Evolutionary conservation across 1,284 basidiomycete species (phyloP), one percentile per base, ranked within the genome.

Genomic region (Fistulinella cinereoalba): DNA sequence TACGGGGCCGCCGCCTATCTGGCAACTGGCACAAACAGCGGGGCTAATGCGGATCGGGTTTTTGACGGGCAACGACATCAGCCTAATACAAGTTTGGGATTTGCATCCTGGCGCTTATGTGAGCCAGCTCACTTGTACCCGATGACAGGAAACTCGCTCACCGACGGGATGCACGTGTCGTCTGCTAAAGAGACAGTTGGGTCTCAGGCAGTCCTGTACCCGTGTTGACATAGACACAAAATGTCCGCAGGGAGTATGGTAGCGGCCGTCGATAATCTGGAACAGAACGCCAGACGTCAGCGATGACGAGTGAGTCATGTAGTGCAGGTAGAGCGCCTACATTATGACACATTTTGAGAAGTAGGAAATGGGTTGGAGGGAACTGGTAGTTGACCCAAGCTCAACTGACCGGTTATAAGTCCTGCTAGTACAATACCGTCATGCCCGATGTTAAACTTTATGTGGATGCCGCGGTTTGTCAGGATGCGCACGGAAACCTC

Each of bases 231-330:
- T 84, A 42, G 81, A 76, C 49, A 80, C 70, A 65, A 90, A 89
- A 65, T 90, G 86, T n/a, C 79, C 75, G 66, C 87, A 90, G 44
- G 67, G 64, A 13, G 79, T 79, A 69, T 88, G 78, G 68, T 76
- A 86, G 54, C 86, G 80, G 50, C 88, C 87, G 62, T 90, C 87
- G 54, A 87, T 81, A 55, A 88, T 75, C 87, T 89, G 57, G 38
- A 55, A 45, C 41, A 40, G 40, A 25, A 43, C 29, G 34, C 37
- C 28, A 40, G 44, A 25, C 15, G 27, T 50, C 24, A 52, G 33
- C 41, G 41, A 44, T 51, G 13, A 39, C 37, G 29, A n/a, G 19
- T 16, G 32, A 46, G 49, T 31, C 3, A 6, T 16, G n/a, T 9
- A 11, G 32, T 15, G 19, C 48, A 39, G 39, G 44, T 33, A 44